Base-by-base conservation (phyloP, 1,284 basidiomycete genomes). In the Termitomyces sp. region DNA sequence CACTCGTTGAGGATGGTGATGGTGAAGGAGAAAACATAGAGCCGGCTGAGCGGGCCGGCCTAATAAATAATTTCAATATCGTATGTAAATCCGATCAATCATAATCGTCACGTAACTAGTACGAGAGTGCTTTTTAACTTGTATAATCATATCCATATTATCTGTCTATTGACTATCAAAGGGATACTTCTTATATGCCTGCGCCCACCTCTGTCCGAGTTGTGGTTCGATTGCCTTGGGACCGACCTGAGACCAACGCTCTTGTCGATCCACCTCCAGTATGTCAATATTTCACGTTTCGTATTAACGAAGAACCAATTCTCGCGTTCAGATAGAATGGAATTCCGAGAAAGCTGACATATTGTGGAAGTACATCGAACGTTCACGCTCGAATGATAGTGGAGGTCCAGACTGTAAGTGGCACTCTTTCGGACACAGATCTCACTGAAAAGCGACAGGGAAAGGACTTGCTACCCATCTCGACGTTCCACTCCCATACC, bases 341-440 rank as follows among this genome's bases (percentile, higher is more conserved):
- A 88, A 78, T 42, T 59, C 78, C 4, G 86, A 91, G 56, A 91
- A 91, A 66, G 88, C 90, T 47, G 84, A 83, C 56, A 80, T 88
- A 13, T 71, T 91, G 5, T 91, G 89, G 89, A 87, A 88, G 66
- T 84, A 87, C 44, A 88, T 91, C 56, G 83, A 88, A 51, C 78
- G 80, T 59, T 87, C 86, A 33, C 76, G 87, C 52, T 77, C 82
- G 6, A 81, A 77, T 24, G 83, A 85, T 55, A 81, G 80, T 50
- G 78, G 79, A 19, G 84, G 79, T 35, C 81, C 86, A 26, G 87
- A 91, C 66, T 91, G 88, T 89, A 63, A 68, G 84, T 75, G 16
- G 53, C 37, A n/a, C 40, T 39, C 49, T 57, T 54, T 18, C 24
- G 40, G 51, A 16, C 18, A 38, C 43, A n/a, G 50, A 31, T 26